These are phyloP conservation scores for Fusarium nygamai DNA, from an alignment of 2,329 filamentous ascomycete genomes.

Conservation along the genomic window DNA sequence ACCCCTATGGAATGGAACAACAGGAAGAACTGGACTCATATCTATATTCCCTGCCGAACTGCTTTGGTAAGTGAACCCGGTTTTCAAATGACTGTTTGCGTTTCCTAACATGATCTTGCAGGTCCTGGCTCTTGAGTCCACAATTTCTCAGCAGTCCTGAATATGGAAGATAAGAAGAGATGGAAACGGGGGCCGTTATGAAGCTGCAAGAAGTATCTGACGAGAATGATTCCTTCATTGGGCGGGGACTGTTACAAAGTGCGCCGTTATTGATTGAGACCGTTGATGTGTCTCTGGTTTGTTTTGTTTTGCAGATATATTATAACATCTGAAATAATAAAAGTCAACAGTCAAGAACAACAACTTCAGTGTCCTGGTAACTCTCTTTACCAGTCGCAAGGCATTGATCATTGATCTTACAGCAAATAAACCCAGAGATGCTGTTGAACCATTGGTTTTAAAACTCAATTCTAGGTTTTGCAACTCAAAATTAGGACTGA, in stretches of 20 bases:
- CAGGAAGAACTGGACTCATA: slow-evolving; percentile 88
- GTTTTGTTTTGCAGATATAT: slow-evolving; percentile 4
- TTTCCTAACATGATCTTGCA: slow-evolving; percentile 40
- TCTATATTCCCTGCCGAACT: slow-evolving; percentile 87
- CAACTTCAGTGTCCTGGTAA: background rate
- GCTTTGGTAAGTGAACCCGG: slow-evolving; percentile 72
- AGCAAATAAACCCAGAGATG: too few species aligned
- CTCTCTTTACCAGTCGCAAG: background rate
- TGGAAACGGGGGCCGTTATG: background rate
- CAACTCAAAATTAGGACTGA: too few species aligned
- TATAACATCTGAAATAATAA: slow-evolving; percentile 14
- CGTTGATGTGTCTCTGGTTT: background rate
- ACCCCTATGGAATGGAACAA: slow-evolving; percentile 91
- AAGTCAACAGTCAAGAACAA: slow-evolving; percentile 1
- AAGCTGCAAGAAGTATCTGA: background rate
- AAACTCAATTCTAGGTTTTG: too few species aligned
- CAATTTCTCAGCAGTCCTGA: slow-evolving; percentile 35
- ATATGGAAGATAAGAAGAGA: background rate
- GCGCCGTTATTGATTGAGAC: background rate
- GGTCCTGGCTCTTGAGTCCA: slow-evolving; percentile 62
- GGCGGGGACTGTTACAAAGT: background rate
- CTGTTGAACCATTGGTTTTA: too few species aligned
- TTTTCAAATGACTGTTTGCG: background rate
- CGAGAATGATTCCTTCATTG: background rate
- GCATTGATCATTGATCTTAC: background rate